Conservation (phyloP, 2,329 filamentous ascomycete genomes). For the Teratosphaeria gauchensis region DNA sequence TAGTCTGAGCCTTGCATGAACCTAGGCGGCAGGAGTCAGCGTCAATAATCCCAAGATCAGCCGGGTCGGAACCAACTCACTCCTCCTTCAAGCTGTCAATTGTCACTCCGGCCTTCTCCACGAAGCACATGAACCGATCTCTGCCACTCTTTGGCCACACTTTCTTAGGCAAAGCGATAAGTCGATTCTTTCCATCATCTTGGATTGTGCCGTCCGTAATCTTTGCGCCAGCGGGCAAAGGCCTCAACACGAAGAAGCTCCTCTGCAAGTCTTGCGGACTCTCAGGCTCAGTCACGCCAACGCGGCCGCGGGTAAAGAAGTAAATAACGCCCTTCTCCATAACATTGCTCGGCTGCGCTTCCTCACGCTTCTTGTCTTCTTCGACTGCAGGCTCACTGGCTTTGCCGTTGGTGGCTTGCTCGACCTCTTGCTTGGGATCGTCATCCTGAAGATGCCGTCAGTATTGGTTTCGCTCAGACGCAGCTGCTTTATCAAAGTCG, state of each 20-base stretch:
- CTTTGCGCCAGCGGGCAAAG: conserved; percentile 59
- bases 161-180: conserved; percentile 79
- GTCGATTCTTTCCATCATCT: conserved; percentile 53
- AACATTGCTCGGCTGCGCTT: conserved; percentile 50
- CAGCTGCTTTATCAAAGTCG: background rate
- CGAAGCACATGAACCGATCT: conserved; percentile 72
- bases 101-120: conserved; percentile 60
- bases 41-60: background rate
- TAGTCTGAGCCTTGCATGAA: conserved; percentile 62
- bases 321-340: conserved; percentile 85
- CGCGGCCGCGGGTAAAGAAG: conserved; percentile 76
- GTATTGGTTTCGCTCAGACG: background rate
- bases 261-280: conserved; percentile 64
- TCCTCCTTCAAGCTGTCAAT: conserved; percentile 62
- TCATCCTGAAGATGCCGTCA: background rate
- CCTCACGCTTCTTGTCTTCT: conserved; percentile 41
- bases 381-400: conserved; percentile 32
- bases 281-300: conserved; percentile 61
- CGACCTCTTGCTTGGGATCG: background rate
- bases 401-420: conserved; percentile 5
- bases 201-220: conserved; percentile 49
- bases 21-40: background rate
- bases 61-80: background rate
- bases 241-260: conserved; percentile 69
- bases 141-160: conserved; percentile 57